Evolutionary conservation across 192 early-diverging fungal genomes (phyloP).

Genomic region (Irineochytrium annulatum): DNA sequence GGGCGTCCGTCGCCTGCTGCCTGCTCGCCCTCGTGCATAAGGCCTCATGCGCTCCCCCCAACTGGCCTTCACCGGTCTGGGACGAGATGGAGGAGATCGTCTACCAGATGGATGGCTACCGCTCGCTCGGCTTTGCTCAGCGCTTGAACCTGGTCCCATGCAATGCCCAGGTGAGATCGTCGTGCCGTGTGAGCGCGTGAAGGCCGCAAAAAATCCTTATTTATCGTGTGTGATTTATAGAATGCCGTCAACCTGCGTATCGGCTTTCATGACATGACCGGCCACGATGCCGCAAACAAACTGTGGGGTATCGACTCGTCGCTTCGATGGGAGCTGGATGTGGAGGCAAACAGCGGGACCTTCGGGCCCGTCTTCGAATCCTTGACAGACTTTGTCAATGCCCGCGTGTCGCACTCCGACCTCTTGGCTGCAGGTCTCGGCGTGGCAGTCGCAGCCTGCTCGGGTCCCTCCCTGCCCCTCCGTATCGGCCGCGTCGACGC

Average conservation of each 20-base stretch:
- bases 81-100: not conserved
- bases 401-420: not conserved
- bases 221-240: not conserved
- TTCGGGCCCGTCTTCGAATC: not conserved
- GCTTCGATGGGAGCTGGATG: not conserved
- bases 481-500: constrained; percentile 2
- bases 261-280: not conserved
- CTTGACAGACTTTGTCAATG: not conserved
- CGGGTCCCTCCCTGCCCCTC: not conserved
- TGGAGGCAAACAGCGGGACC: not conserved
- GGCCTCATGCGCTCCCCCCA: not conserved
- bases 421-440: not conserved
- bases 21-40: not conserved
- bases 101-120: not conserved
- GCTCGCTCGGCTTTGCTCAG: not conserved
- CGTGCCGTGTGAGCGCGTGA: too few relatives aligned
- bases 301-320: constrained; percentile 1
- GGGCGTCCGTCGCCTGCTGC: too few relatives aligned
- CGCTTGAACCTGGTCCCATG: not conserved
- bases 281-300: not conserved
- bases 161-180: too few relatives aligned
- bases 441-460: not conserved
- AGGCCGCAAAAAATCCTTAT: too few relatives aligned
- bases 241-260: not conserved
- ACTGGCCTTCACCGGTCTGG: not conserved